A percentile compares a stretch with the other conserved stretches of the same genome.
Evolutionary conservation across 202 grass and related monocot genomes (phyloP).

Genomic region (Brachypodium distachyon): DNA sequence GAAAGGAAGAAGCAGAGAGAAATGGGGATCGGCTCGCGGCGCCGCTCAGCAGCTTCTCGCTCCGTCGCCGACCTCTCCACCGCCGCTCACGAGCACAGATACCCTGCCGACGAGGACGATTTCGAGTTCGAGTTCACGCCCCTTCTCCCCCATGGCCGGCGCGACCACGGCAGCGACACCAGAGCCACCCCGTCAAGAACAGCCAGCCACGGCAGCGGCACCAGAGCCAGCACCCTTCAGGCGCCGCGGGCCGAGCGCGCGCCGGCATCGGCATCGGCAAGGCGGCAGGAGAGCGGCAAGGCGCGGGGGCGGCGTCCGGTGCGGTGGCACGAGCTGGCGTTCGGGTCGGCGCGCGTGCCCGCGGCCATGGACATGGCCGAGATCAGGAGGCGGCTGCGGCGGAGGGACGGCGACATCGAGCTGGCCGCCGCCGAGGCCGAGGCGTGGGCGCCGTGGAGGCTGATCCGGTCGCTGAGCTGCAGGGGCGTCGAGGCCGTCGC

Average conservation of each 20-base stretch:
- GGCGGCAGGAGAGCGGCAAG: background rate
- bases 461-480: conserved; percentile 77
- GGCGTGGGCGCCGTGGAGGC: conserved; percentile 40
- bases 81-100: background rate
- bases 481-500: conserved; percentile 59
- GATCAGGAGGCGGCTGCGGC: conserved; percentile 51
- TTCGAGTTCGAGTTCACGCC: conserved; percentile 56
- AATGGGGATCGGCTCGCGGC: conserved; percentile 11
- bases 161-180: background rate
- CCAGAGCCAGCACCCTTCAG: background rate
- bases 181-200: background rate
- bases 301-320: conserved; percentile 15
- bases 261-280: background rate
- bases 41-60: background rate
- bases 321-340: conserved; percentile 57
- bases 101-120: background rate
- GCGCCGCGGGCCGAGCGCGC: background rate
- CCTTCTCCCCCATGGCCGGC: conserved; percentile 3
- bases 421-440: background rate
- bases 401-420: background rate
- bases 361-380: conserved; percentile 64
- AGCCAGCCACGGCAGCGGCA: background rate
- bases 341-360: conserved; percentile 56
- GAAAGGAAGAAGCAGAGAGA: background rate
- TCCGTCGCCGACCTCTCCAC: conserved; percentile 8